Evolutionary conservation across 2,329 filamentous ascomycete genomes (phyloP), one percentile per base, ranked within the genome.

Genomic region (Paecilomyces fulvus): DNA sequence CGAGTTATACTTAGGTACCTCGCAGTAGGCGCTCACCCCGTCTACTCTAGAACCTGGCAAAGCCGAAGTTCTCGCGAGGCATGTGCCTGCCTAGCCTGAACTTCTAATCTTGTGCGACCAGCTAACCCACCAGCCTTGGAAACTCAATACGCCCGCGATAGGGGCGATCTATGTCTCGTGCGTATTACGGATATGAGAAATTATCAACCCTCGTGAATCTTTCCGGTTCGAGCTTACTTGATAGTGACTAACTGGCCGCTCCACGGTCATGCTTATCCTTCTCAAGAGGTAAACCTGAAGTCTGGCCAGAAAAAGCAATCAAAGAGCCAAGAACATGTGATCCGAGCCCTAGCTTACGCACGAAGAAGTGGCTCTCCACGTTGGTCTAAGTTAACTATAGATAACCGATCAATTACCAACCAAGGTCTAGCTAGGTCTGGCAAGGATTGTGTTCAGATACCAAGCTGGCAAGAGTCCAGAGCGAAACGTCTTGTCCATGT

Each of bases 261-360:
- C 20, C 14, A 17, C 17, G 5, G 33, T 17, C 8, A 43, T 43
- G 7, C 37, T 9, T 17, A 9, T 17, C 37, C 17, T 43, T 43
- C 33, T 8, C 17, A n/a, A 43, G n/a, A 43, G n/a, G n/a, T 43
- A 43, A 17, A 2, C 37, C 37, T 12, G 14, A 43, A 8, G 14
- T n/a, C 37, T 17, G 20, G n/a, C 37, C 37, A 17, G 14, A 12
- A 43, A 43, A 17, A 10, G 37, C 7, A 43, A 9, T 43, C 14
- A 43, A 28, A 14, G 49, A 48, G 6, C 23, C 30, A 51, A 58
- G 56, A 62, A 58, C 58, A 63, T 62, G 60, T 61, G 59, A 62
- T 61, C 61, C 58, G 61, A 63, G 61, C 59, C 37, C 37, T 3
- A 7, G n/a, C n/a, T 8, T 43, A 43, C 33, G 10, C 33, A 28